Evolutionary conservation across 108 stramenopile species (phyloP).

Genomic region (Hondaea fermentalgiana): DNA sequence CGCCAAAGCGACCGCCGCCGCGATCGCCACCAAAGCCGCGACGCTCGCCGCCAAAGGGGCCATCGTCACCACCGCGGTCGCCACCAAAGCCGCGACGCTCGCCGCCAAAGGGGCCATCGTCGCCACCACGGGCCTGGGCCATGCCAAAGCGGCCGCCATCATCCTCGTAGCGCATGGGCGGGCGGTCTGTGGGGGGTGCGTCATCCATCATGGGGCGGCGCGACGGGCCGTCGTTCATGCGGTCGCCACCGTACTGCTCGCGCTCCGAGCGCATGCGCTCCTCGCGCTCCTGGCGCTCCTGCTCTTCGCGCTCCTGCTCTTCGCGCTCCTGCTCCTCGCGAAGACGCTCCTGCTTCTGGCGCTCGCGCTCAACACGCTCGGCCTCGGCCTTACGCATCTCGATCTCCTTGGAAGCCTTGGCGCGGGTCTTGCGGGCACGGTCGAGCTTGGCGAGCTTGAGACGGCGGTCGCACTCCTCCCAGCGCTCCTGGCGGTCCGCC

Average conservation of each 20-base stretch:
- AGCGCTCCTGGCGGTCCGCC: not conserved
- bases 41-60: not conserved
- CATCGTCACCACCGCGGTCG: not conserved
- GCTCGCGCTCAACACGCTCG: constrained; percentile 11
- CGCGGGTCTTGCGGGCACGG: not conserved
- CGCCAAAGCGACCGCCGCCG: not conserved
- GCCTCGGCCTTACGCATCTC: not conserved
- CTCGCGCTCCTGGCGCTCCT: not conserved
- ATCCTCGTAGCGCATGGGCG: not conserved
- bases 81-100: not conserved
- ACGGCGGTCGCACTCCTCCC: not conserved
- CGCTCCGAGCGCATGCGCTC: not conserved
- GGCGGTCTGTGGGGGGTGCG: not conserved
- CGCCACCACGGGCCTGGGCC: not conserved
- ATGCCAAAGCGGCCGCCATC: not conserved
- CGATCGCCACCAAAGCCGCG: not conserved
- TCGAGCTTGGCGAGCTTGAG: constrained; percentile 17
- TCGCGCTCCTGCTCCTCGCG: constrained; percentile 3
- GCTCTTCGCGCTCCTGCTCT: not conserved
- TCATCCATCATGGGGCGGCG: not conserved
- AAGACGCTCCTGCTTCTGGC: not conserved
- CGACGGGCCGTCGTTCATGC: not conserved
- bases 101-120: not conserved
- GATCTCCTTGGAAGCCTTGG: not conserved
- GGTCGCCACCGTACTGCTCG: not conserved